phyloP scores from a whole-genome alignment of 129 eudicot genomes.

The Cynara cardunculus region DNA sequence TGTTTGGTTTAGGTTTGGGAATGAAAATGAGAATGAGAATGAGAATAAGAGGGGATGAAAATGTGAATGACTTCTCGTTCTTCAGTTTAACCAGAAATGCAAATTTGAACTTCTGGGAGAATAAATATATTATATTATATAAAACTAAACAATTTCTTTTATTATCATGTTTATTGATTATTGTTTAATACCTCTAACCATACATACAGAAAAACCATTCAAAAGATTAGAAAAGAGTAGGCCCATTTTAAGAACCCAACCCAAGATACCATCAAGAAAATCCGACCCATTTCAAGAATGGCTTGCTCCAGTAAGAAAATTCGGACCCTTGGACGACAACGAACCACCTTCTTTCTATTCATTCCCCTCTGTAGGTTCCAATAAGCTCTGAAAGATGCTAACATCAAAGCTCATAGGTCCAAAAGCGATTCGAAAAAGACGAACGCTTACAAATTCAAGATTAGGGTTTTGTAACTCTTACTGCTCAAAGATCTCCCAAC shows the following conservation, averaged over 20 bases:
- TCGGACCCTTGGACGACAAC: background rate
- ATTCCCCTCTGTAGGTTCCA: background rate
- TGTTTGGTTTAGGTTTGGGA: too few relatives aligned
- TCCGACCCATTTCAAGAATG: background rate
- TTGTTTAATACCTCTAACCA: too few relatives aligned
- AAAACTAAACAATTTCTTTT: too few relatives aligned
- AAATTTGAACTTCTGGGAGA: too few relatives aligned
- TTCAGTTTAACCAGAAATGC: too few relatives aligned
- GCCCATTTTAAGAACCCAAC: background rate
- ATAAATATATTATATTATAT: too few relatives aligned
- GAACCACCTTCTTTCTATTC: background rate
- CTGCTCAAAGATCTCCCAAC: conserved; percentile 15
- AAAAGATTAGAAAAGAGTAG: too few relatives aligned
- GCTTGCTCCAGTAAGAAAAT: background rate
- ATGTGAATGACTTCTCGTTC: too few relatives aligned
- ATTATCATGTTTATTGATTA: too few relatives aligned
- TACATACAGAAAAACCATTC: too few relatives aligned
- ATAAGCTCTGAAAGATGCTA: background rate
- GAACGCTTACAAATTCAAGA: background rate
- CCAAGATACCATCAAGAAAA: background rate
- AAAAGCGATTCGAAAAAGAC: conserved; percentile 2
- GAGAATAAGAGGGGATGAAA: too few relatives aligned
- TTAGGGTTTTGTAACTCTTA: background rate
- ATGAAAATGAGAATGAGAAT: too few relatives aligned
- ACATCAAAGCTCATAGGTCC: conserved; percentile 13